Percentiles rank a stretch among this genome's conserved stretches.
Evolutionary conservation across 2,329 filamentous ascomycete species (phyloP).

Genomic region (Pezicula radicicola): DNA sequence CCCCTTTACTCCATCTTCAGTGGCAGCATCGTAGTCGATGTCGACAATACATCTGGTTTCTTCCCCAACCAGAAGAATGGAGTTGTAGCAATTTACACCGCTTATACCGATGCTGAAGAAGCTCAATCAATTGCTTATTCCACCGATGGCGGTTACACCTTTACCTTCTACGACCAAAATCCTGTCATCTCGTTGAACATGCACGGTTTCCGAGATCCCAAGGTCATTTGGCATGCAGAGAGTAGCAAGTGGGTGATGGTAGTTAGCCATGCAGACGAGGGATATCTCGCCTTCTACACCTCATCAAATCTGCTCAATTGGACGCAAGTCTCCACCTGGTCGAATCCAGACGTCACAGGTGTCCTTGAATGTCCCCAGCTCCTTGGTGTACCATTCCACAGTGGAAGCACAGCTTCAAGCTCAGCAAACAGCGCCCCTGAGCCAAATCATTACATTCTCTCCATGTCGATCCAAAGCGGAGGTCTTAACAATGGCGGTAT

Average conservation of each 20-base stretch:
- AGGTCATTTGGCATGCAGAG: constrained; percentile 53
- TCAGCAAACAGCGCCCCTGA: not conserved
- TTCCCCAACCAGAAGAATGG: constrained; percentile 54
- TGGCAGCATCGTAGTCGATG: constrained; percentile 54
- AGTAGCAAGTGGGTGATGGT: constrained; percentile 51
- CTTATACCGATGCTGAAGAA: constrained; percentile 23
- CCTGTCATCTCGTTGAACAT: constrained; percentile 51
- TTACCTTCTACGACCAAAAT: constrained; percentile 53
- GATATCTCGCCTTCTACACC: constrained; percentile 54
- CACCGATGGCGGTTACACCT: constrained; percentile 55
- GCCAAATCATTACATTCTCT: constrained; percentile 36
- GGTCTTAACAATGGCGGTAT: constrained; percentile 50
- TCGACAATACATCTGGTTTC: constrained; percentile 61
- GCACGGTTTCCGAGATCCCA: constrained; percentile 60
- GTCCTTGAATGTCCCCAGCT: constrained; percentile 60
- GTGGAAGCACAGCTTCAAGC: not conserved
- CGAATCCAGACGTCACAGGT: constrained; percentile 48
- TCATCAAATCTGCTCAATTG: constrained; percentile 54
- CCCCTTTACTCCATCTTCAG: constrained; percentile 39
- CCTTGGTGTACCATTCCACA: constrained; percentile 41
- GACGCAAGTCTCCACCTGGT: constrained; percentile 54
- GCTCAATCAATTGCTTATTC: constrained; percentile 59
- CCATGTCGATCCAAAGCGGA: constrained; percentile 51
- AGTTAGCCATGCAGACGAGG: constrained; percentile 49
- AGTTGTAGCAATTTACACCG: constrained; percentile 52